Percentiles rank a stretch among this genome's conserved stretches.
Conservation (phyloP, 73 alveolate species). For the Blepharisma japonicum region DNA sequence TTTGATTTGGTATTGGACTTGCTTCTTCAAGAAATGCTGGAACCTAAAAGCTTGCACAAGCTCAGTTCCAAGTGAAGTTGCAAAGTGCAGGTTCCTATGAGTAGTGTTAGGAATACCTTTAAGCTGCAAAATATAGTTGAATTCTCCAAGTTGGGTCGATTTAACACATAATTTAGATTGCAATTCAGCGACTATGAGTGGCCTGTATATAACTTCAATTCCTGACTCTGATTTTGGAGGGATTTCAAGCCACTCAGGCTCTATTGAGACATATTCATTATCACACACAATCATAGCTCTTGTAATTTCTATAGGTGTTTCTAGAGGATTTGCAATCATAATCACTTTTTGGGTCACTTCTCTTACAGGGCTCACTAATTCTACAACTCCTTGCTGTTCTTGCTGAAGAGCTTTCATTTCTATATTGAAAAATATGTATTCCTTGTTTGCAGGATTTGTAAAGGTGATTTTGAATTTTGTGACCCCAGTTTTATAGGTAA, state of each 20-base stretch:
- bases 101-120: conserved; percentile 88
- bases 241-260: conserved; percentile 84
- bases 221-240: conserved; percentile 97
- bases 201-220: conserved; percentile 92
- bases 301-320: conserved; percentile 75
- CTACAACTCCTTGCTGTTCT: conserved; percentile 76
- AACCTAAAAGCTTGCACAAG: conserved; percentile 91
- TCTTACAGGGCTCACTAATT: conserved; percentile 86
- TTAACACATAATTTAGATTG: conserved; percentile 74
- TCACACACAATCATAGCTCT: conserved; percentile 72
- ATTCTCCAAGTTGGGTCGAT: conserved; percentile 88
- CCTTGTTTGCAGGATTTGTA: conserved; percentile 87
- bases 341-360: conserved; percentile 88
- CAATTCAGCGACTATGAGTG: conserved; percentile 85
- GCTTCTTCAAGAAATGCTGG: conserved; percentile 89
- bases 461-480: conserved; percentile 89
- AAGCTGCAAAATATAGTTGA: conserved; percentile 43
- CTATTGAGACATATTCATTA: conserved; percentile 82
- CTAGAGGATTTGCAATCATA: conserved; percentile 92
- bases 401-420: conserved; percentile 79
- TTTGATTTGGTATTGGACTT: conserved; percentile 87
- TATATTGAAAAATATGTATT: conserved; percentile 79
- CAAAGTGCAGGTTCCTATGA: conserved; percentile 83
- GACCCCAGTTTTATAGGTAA: conserved; percentile 81
- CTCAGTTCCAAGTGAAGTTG: conserved; percentile 97